These are phyloP conservation scores for Canavalia gladiata DNA, from an alignment of 306 rosid genomes.

Conservation along the genomic window DNA sequence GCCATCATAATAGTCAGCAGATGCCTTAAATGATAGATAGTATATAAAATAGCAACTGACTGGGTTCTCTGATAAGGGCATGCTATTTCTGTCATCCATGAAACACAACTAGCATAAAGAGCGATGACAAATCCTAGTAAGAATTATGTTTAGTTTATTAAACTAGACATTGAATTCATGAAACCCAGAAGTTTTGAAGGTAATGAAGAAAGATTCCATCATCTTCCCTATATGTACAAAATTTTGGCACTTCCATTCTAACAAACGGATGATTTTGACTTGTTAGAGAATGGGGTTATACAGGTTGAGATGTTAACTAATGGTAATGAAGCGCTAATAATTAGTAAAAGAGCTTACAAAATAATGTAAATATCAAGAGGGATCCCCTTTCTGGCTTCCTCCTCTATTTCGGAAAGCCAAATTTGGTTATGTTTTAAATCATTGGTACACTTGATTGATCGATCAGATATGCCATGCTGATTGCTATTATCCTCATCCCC, in stretches of 20 bases:
- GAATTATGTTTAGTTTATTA: background rate
- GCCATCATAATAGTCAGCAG: conserved; percentile 28
- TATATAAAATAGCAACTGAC: background rate
- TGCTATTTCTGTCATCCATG: conserved; percentile 3
- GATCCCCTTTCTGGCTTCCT: conserved; percentile 18
- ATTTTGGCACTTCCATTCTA: background rate
- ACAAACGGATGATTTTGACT: conserved; percentile 3
- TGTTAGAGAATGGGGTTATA: background rate
- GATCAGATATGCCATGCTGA: conserved; percentile 57
- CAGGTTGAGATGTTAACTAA: conserved; percentile 18
- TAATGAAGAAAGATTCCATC: background rate
- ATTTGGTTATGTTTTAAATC: conserved; percentile 55
- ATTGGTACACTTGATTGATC: conserved; percentile 58
- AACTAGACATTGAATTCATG: conserved; percentile 33
- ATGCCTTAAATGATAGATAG: conserved; percentile 21
- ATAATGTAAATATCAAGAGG: conserved; percentile 22
- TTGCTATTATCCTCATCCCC: background rate
- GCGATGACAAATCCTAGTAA: background rate
- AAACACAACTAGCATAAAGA: background rate
- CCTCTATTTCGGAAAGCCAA: conserved; percentile 27
- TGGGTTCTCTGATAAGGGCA: conserved; percentile 4
- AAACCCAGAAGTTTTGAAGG: background rate
- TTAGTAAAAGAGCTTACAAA: conserved; percentile 17
- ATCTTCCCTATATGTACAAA: background rate
- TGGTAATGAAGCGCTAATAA: background rate